Evolutionary conservation across 2,329 filamentous ascomycete genomes (phyloP).

Genomic region (Dactylellina sp.): DNA sequence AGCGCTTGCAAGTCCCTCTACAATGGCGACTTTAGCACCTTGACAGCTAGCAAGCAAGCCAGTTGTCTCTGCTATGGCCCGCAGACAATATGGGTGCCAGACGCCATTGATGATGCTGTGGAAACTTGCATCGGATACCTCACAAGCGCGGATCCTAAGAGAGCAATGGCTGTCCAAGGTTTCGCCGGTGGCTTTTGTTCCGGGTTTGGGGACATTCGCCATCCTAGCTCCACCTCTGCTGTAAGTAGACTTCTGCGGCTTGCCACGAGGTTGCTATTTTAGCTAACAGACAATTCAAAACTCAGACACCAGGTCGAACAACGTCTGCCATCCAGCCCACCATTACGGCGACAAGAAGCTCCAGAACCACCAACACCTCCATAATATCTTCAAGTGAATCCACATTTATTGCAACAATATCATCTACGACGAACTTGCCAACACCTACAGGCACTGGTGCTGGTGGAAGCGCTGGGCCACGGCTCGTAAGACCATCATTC

Average conservation of each 20-base stretch:
- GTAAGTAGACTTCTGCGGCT: slow-evolving; percentile 18
- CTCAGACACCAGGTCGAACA: slow-evolving; percentile 31
- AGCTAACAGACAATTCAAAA: slow-evolving; percentile 1
- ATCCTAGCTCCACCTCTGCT: slow-evolving; percentile 18
- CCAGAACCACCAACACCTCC: background rate
- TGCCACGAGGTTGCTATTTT: background rate
- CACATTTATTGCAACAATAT: background rate
- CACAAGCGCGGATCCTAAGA: slow-evolving; percentile 13
- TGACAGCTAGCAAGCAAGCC: slow-evolving; percentile 32
- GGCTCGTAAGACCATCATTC: background rate
- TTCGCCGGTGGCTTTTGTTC: slow-evolving; percentile 31
- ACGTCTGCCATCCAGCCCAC: slow-evolving; percentile 24
- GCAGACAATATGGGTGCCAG: slow-evolving; percentile 26
- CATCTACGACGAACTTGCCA: background rate
- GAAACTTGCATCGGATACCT: slow-evolving; percentile 41
- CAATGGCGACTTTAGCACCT: slow-evolving; percentile 14
- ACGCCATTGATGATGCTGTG: slow-evolving; percentile 24
- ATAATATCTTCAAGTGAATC: slow-evolving; percentile 1
- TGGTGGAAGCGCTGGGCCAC: slow-evolving; percentile 1
- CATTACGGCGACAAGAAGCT: slow-evolving; percentile 7
- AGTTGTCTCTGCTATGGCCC: slow-evolving; percentile 53
- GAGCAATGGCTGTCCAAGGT: slow-evolving; percentile 9
- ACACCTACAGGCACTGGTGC: slow-evolving; percentile 21
- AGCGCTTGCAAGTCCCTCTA: slow-evolving; percentile 25
- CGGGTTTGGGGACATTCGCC: slow-evolving; percentile 34